These are phyloP conservation scores for grape (Vitis vinifera) DNA, from an alignment of 164 flowering plant genomes.

Conservation along the genomic window DNA sequence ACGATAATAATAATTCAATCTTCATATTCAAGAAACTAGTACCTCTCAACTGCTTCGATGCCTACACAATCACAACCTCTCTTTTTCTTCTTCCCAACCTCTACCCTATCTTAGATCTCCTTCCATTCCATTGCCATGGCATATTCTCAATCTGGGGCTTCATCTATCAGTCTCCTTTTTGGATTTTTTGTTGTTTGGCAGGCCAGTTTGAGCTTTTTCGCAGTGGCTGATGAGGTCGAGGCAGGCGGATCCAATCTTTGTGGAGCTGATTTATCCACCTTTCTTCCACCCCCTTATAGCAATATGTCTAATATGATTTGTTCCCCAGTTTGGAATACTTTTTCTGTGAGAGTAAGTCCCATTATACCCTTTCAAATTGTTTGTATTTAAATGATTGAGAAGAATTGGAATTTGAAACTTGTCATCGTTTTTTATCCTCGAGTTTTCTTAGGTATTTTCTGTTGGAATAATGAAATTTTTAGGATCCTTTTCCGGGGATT, in stretches of 20 bases:
- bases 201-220: neutral
- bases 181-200: constrained; percentile 3
- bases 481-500: too few species aligned
- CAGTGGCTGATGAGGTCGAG: constrained; percentile 12
- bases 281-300: constrained; percentile 60
- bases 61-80: constrained; percentile 12
- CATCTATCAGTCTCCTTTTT: neutral
- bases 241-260: constrained; percentile 28
- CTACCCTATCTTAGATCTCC: neutral
- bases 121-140: constrained; percentile 15
- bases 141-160: constrained; percentile 9
- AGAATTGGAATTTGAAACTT: too few species aligned
- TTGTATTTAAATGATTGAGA: too few species aligned
- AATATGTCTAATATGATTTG: constrained; percentile 39
- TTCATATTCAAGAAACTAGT: constrained; percentile 36
- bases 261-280: constrained; percentile 22
- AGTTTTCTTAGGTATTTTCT: too few species aligned
- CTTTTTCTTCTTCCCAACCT: constrained; percentile 6
- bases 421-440: too few species aligned
- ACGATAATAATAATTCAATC: constrained; percentile 13
- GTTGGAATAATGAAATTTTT: too few species aligned
- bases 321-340: constrained; percentile 59
- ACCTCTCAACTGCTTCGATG: constrained; percentile 23
- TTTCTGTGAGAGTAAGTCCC: constrained; percentile 48
- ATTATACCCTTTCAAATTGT: neutral